Evolutionary conservation across 78 protist genomes (phyloP).

Genomic region (Planoprotostelium fungivorum): DNA sequence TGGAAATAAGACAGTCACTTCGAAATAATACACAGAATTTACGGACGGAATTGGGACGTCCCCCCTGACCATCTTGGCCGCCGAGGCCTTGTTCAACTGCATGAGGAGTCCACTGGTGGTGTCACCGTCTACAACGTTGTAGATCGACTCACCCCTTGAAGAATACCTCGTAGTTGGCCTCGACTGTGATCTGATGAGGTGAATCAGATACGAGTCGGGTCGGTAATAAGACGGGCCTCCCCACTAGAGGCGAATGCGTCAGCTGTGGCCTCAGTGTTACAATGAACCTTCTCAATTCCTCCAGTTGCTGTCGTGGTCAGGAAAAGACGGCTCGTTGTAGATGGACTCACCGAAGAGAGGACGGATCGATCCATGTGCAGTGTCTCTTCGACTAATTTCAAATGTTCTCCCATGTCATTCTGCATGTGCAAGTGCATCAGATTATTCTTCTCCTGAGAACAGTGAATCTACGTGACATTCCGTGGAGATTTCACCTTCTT

Average conservation of each 20-base stretch:
- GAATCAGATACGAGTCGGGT: not conserved
- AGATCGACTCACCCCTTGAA: not conserved
- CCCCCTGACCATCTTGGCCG: not conserved
- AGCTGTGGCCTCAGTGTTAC: not conserved
- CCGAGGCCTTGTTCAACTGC: not conserved
- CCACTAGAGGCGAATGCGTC: not conserved
- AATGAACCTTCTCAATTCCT: not conserved
- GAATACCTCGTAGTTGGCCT: not conserved
- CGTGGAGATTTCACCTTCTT: not conserved
- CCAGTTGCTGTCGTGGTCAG: not conserved
- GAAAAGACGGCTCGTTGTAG: no score
- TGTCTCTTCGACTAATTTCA: not conserved
- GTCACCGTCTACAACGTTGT: not conserved
- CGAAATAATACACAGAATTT: not conserved
- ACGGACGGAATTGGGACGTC: not conserved
- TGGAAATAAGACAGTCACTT: not conserved
- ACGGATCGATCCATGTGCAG: not conserved
- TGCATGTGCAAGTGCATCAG: not conserved
- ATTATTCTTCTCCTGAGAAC: not conserved
- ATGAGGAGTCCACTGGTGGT: not conserved
- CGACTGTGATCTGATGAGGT: not conserved
- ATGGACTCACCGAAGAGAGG: not conserved
- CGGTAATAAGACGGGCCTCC: not conserved
- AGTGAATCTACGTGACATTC: not conserved
- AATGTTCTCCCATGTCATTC: not conserved